A percentile compares a stretch with the other conserved stretches of the same genome.
Conservation (phyloP, 495 filamentous ascomycete genomes). For the Penicillium longicatenatum region DNA sequence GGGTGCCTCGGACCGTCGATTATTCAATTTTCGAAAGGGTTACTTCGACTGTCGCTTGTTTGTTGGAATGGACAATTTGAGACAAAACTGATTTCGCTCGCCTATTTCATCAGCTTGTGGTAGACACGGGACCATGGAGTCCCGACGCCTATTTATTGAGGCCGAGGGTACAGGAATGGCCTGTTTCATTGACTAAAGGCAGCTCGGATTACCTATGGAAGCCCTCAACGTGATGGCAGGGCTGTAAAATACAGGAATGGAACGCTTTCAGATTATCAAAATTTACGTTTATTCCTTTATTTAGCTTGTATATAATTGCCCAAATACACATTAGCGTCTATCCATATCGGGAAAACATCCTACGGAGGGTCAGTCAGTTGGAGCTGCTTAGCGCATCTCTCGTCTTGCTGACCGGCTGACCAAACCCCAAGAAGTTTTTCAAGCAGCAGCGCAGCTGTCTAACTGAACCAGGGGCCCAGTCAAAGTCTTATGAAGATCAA, state of each 20-base stretch:
- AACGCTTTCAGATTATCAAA: too few relatives aligned
- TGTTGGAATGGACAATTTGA: slow-evolving; percentile 1
- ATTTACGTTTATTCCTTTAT: too few relatives aligned
- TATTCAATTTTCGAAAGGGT: background rate
- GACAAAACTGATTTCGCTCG: slow-evolving; percentile 1
- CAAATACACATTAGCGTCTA: too few relatives aligned
- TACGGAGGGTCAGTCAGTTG: too few relatives aligned
- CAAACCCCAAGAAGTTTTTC: background rate
- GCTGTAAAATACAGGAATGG: too few relatives aligned
- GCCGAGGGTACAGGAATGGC: slow-evolving; percentile 1
- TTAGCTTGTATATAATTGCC: too few relatives aligned
- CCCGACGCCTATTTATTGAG: background rate
- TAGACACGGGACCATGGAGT: background rate
- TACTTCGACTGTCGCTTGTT: background rate
- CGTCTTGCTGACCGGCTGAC: too few relatives aligned
- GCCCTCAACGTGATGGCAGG: too few relatives aligned
- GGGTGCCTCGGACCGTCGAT: background rate
- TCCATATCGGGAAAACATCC: too few relatives aligned
- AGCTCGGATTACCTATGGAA: too few relatives aligned
- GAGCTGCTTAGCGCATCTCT: too few relatives aligned
- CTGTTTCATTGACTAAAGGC: too few relatives aligned
- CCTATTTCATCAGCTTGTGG: background rate
- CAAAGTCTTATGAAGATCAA: slow-evolving; percentile 23
- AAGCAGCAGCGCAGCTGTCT: slow-evolving; percentile 1
- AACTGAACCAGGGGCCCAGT: slow-evolving; percentile 13